Evolutionary conservation across 306 rosid genomes (phyloP), one percentile per base, ranked within the genome.

Genomic region (Trifolium dubium): DNA sequence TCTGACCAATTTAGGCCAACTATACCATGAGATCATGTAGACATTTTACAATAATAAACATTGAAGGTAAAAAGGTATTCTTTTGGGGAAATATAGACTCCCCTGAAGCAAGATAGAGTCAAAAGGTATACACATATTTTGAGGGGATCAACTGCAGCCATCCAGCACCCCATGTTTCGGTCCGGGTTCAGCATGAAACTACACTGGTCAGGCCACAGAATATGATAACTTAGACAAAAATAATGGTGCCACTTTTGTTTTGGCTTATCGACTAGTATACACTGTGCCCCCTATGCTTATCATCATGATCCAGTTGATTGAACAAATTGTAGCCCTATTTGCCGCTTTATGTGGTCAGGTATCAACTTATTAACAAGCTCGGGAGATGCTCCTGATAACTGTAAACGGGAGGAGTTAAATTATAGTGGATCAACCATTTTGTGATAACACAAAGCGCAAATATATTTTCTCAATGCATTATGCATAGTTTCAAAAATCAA

Each of bases 291-390:
- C 83, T 53, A 46, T 71, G 65, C 65, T 72, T 77, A 74, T 77
- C 84, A 74, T 79, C 77, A 91, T 35, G 96, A 83, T 76, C 88
- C 94, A 2, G 88, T 78, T 47, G 74, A 77, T 71, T 88, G 96
- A 71, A 39, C 71, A 79, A 87, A 78, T 56, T 85, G 85, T 62
- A 74, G 86, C 41, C 96, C 94, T 63, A 86, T 85, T 73, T 93
- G 96, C 63, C 97, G 88, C 88, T 93, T 91, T 88, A 84, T 84
- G 30, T 89, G 91, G 55, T 93, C 97, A 10, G 98, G 98, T 81
- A 93, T 85, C 85, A 93, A 87, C 92, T 74, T 89, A 60, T 87
- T 85, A 69, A 89, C 61, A 40, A 93, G 96, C 80, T 93, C 98
- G 10, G 94, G 89, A 49, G 98, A 88, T 12, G 97, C 86, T 32